Percentiles rank a stretch among this genome's conserved stretches.
Conservation (phyloP, 768 basidiomycete genomes). For the Kwoniella sp. region DNA sequence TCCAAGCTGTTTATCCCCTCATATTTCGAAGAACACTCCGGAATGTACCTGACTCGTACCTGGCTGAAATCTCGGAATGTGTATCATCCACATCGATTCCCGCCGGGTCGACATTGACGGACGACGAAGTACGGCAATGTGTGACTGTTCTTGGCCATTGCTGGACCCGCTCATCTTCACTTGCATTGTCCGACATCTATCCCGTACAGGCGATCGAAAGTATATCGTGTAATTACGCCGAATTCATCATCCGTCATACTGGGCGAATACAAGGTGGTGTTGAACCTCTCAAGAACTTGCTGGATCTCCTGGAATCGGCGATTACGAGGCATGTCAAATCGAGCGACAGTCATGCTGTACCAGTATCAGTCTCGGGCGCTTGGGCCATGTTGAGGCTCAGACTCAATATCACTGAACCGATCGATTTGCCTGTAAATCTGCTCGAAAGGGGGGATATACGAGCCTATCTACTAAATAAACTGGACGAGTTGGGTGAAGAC, state of each 20-base stretch:
- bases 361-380: neutral
- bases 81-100: neutral
- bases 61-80: slow-evolving; percentile 4
- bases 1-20: slow-evolving; percentile 10
- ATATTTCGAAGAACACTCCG: slow-evolving; percentile 18
- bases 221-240: slow-evolving; percentile 9
- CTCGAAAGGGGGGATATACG: neutral
- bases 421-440: neutral
- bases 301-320: neutral
- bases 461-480: neutral
- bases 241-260: slow-evolving; percentile 6
- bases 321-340: neutral
- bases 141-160: slow-evolving; percentile 14
- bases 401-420: neutral
- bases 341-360: neutral
- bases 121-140: slow-evolving; percentile 14
- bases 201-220: neutral
- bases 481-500: neutral
- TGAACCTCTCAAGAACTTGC: neutral
- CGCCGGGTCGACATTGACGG: neutral
- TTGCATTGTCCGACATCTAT: neutral
- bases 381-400: slow-evolving; percentile 28
- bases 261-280: neutral
- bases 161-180: slow-evolving; percentile 8
- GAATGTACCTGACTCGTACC: slow-evolving; percentile 7